A percentile compares a stretch with the other conserved stretches of the same genome.
These are phyloP conservation scores for Exobasidium rhododendri DNA, from an alignment of 1,284 basidiomycete species.

Conservation along the genomic window DNA sequence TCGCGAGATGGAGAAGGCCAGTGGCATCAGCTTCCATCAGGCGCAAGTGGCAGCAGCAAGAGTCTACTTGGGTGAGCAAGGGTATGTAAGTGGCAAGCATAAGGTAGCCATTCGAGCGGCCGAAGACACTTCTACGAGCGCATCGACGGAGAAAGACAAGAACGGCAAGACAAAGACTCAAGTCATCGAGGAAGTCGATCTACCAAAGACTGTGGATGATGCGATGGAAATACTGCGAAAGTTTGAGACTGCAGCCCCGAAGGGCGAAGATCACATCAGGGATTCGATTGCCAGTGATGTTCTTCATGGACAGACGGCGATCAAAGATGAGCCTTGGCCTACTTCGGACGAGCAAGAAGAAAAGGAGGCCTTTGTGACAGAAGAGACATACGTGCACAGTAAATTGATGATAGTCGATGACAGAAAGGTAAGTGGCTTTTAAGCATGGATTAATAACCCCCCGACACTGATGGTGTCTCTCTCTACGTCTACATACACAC, in stretches of 20 bases:
- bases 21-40: conserved; percentile 75
- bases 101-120: conserved; percentile 29
- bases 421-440: conserved; percentile 1
- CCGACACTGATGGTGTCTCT: no score
- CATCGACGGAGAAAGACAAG: conserved; percentile 9
- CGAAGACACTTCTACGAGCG: conserved; percentile 11
- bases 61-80: conserved; percentile 68
- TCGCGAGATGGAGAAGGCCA: conserved; percentile 61
- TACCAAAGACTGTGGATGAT: conserved; percentile 40
- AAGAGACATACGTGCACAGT: conserved; percentile 21
- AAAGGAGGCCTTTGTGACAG: conserved; percentile 64
- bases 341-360: conserved; percentile 76
- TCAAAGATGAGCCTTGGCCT: conserved; percentile 70
- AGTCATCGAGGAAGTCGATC: conserved; percentile 22
- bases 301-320: conserved; percentile 17
- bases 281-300: conserved; percentile 62
- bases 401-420: conserved; percentile 28
- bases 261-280: conserved; percentile 58
- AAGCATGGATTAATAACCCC: no score
- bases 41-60: conserved; percentile 81
- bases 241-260: conserved; percentile 20
- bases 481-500: no score
- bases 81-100: conserved; percentile 55
- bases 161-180: conserved; percentile 18
- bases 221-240: conserved; percentile 32